Evolutionary conservation across 495 filamentous ascomycete species (phyloP).

Genomic region (Xylaria flabelliformis): DNA sequence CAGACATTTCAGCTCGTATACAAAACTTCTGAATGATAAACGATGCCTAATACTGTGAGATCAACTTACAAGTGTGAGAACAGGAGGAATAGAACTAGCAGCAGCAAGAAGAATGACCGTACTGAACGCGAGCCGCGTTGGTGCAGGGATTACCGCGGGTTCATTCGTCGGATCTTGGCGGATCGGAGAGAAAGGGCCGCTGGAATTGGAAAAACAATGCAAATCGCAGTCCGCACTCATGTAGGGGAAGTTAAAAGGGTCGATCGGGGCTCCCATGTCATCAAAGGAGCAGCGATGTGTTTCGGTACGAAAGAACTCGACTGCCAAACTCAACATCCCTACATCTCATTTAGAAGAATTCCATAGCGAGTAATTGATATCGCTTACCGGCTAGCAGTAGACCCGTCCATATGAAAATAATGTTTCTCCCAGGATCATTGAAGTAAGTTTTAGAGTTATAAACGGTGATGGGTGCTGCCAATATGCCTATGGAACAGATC

Average conservation of each 20-base stretch:
- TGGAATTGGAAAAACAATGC: conserved; percentile 45
- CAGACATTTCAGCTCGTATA: not conserved
- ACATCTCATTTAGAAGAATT: conserved; percentile 23
- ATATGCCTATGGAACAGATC: conserved; percentile 64
- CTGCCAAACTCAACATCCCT: conserved; percentile 62
- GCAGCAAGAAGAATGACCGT: conserved; percentile 62
- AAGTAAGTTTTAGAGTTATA: conserved; percentile 64
- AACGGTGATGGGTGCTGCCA: conserved; percentile 64
- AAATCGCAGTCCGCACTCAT: conserved; percentile 47
- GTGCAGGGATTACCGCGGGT: conserved; percentile 63
- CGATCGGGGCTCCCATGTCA: conserved; percentile 38
- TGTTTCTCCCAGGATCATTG: conserved; percentile 63
- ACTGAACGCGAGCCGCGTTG: conserved; percentile 56
- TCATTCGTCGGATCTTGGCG: conserved; percentile 56
- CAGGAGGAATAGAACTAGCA: conserved; percentile 64
- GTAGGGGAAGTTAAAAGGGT: conserved; percentile 53
- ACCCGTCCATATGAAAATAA: conserved; percentile 66
- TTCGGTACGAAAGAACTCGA: conserved; percentile 62
- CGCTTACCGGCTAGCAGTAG: conserved; percentile 61
- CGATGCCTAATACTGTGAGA: not conserved
- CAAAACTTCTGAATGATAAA: not conserved
- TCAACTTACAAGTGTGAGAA: conserved; percentile 52
- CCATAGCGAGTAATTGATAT: not conserved
- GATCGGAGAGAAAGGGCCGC: conserved; percentile 58
- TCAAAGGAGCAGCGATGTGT: conserved; percentile 49